Evolutionary conservation across 2,329 filamentous ascomycete genomes (phyloP), one percentile per base, ranked within the genome.

Genomic region (Cordyceps farinosa): DNA sequence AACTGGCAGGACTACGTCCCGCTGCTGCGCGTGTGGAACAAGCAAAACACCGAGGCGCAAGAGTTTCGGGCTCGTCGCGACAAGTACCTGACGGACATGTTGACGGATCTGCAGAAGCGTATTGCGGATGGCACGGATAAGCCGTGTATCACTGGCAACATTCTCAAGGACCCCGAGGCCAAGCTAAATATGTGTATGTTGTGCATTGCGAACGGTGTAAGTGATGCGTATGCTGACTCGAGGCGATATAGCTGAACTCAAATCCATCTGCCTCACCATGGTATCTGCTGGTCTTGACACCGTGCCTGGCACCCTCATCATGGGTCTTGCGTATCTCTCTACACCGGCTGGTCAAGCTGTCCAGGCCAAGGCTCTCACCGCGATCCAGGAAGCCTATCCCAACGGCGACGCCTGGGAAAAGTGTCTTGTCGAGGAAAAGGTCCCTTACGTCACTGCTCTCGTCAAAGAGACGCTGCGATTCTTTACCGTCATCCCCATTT

Each of bases 1-100:
- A 94, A 94, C 72, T 91, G 89, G 86, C 89, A 91, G 70, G 91
- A 95, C 70, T 94, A 94, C 68, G 85, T 95, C n/a, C 90, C 91
- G 0, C 70, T 93, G 5, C 72, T 95, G 65, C 82, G 91, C 34
- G 73, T 92, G 2, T 82, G 85, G 67, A 83, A 87, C 2, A 84
- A 80, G 38, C 82, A 82, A 66, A 91, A 86, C 69, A 79, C 79
- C 3, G 82, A 86, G 55, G 89, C 90, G 0, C 76, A 82, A 8
- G 84, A 87, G 65, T 91, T 87, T 74, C 84, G 90, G 44, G 77
- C 78, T n/a, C 81, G 90, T 27, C 81, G 90, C 58, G 90, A 92
- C 66, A 84, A 81, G 58, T 91, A 78, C 79, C 85, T 78, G 47
- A 86, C 87, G 0, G 88, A 89, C 67, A 74, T 94, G 60, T 88